Conservation (phyloP, 2,329 filamentous ascomycete species). For the Fusarium sp. region DNA sequence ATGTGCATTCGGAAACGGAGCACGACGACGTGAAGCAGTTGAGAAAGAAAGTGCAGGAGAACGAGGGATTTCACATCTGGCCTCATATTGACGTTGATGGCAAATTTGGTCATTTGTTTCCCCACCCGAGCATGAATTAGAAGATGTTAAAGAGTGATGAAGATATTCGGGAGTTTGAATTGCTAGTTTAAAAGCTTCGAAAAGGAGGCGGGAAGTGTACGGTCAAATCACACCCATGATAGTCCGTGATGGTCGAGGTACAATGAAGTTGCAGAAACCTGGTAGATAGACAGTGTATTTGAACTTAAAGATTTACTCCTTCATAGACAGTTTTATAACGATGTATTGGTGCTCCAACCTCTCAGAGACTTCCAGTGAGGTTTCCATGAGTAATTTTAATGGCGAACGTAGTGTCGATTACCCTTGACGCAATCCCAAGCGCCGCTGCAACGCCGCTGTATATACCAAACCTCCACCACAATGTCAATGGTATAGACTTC, state of each 20-base stretch:
- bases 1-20: neutral
- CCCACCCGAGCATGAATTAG: neutral
- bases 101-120: neutral
- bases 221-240: neutral
- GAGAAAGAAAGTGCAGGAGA: neutral
- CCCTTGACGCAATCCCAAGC: neutral
- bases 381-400: neutral
- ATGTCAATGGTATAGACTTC: neutral
- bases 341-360: neutral
- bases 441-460: neutral
- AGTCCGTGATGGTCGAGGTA: no score
- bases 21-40: neutral
- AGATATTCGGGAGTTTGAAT: constrained; percentile 12
- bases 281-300: no score
- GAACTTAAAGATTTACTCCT: no score
- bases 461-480: neutral
- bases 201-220: neutral
- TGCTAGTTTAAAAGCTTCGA: neutral
- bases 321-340: no score
- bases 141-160: neutral
- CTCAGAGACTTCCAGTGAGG: neutral
- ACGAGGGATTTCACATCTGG: constrained; percentile 4
- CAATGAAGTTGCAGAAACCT: no score
- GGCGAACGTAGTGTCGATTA: neutral
- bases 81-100: constrained; percentile 7